These are phyloP conservation scores for Neonectria neomacrospora DNA, from an alignment of 2,329 filamentous ascomycete species.

Conservation along the genomic window DNA sequence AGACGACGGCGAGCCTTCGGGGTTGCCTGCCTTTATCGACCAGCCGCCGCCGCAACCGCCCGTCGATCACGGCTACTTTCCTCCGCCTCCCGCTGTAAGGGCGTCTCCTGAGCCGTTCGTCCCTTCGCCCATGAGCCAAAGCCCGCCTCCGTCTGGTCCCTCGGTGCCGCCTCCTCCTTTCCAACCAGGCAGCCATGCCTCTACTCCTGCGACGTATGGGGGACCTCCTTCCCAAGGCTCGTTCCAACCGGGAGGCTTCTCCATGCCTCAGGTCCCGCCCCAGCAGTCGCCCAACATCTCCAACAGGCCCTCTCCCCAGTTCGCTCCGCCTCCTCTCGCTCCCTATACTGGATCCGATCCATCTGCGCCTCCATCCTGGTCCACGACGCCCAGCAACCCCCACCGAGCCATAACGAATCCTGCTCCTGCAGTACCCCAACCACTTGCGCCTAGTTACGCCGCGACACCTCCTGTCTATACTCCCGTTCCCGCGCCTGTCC, in stretches of 20 bases:
- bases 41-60: conserved; percentile 40
- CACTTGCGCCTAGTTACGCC: conserved; percentile 27
- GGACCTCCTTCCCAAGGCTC: conserved; percentile 24
- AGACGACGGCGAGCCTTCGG: conserved; percentile 53
- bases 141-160: conserved; percentile 40
- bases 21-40: conserved; percentile 43
- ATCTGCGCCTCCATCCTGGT: conserved; percentile 39
- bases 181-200: conserved; percentile 19
- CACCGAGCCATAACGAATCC: conserved; percentile 36
- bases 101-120: conserved; percentile 45
- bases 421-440: conserved; percentile 36
- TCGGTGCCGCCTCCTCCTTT: conserved; percentile 30
- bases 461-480: conserved; percentile 28
- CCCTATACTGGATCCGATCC: conserved; percentile 32
- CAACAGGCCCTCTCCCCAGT: conserved; percentile 39
- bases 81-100: conserved; percentile 30
- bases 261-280: conserved; percentile 40
- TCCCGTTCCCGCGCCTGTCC: conserved; percentile 22
- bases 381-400: conserved; percentile 36
- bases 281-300: conserved; percentile 46
- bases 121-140: conserved; percentile 51
- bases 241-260: conserved; percentile 25
- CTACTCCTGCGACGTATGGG: conserved; percentile 9
- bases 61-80: conserved; percentile 50
- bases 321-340: conserved; percentile 34